Base-by-base conservation (phyloP, 441 rosid species). In the Populus hybrid region DNA sequence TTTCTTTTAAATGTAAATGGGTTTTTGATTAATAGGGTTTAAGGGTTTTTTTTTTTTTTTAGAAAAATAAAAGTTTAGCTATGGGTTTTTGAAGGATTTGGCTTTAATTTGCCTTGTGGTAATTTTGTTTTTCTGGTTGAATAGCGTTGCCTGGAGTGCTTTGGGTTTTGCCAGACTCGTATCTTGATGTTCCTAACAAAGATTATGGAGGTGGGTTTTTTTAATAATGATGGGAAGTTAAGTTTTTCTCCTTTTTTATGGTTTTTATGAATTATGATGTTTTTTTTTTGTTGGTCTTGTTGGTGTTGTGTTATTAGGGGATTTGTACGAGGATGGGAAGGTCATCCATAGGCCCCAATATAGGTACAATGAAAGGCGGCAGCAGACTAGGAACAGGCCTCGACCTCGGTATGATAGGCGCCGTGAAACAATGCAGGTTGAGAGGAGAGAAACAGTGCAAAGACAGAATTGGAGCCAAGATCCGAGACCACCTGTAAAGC, bases 101-200 rank as follows among this genome's bases (percentile, higher is more conserved):
- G 10, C 10, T 75, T 20, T 30, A 50, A 24, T 68, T 74, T 24
- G 61, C 66, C 46, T 40, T 71, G 35, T 74, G 18, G 26, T n/a
- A 23, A 79, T 70, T 32, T 28, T 8, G 46, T 74, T 81, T 81
- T 64, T 79, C 6, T 72, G 85, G 77, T 76, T 82, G 72, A 75
- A 74, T 84, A 95, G 99, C 85, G 18, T 79, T 90, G 72, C 97
- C 94, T 71, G 93, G 94, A 79, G 99, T 95, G 65, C 94, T 94
- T 23, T 95, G 97, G 99, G 98, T 95, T 50, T 84, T 95, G 24
- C 98, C 97, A 0, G 99, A 95, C 90, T 94, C 99, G 4, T 94
- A 91, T 80, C 93, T 92, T 32, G 98, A 95, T 78, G 98, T 95
- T 70, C 99, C 95, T 71, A 94, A 91, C 87, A 95, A 92, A 81